phyloP scores from a whole-genome alignment of 2,329 filamentous ascomycete species.

The Cladosporium sp. region DNA sequence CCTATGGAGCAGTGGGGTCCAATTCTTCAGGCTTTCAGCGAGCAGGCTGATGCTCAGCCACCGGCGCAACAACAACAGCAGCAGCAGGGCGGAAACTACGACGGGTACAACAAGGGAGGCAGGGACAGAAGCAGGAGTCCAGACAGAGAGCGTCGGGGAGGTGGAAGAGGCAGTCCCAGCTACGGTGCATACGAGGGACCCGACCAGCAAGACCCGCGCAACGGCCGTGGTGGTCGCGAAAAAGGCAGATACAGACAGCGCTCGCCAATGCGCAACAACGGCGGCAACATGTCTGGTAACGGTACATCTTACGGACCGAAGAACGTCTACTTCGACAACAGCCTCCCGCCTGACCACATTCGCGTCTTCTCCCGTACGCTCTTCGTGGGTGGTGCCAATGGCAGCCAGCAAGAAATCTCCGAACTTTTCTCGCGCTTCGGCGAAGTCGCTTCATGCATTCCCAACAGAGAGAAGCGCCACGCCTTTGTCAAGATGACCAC shows the following conservation, averaged over 20 bases:
- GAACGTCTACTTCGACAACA: constrained; percentile 74
- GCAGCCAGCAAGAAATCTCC: constrained; percentile 74
- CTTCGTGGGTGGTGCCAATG: constrained; percentile 87
- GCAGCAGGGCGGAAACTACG: constrained; percentile 17
- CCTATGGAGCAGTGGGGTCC: constrained; percentile 70
- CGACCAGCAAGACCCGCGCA: constrained; percentile 18
- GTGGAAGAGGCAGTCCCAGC: constrained; percentile 62
- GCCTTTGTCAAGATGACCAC: constrained; percentile 99
- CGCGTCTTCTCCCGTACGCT: constrained; percentile 92
- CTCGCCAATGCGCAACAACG: constrained; percentile 64
- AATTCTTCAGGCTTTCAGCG: constrained; percentile 47
- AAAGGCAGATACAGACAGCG: constrained; percentile 75
- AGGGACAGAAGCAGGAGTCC: constrained; percentile 70
- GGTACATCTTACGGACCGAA: constrained; percentile 52
- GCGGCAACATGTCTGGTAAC: constrained; percentile 2
- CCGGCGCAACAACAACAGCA: constrained; percentile 10
- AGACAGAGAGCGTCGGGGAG: constrained; percentile 48
- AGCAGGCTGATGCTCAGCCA: constrained; percentile 22
- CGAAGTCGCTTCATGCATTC: constrained; percentile 91
- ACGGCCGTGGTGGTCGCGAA: constrained; percentile 17
- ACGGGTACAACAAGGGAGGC: constrained; percentile 32
- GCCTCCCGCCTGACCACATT: constrained; percentile 70
- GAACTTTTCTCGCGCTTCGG: constrained; percentile 76
- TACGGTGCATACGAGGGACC: constrained; percentile 65
- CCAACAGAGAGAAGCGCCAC: constrained; percentile 96